Conservation (phyloP, 225 moss, liverwort and hornwort species). For the Pleurozium schreberi region DNA sequence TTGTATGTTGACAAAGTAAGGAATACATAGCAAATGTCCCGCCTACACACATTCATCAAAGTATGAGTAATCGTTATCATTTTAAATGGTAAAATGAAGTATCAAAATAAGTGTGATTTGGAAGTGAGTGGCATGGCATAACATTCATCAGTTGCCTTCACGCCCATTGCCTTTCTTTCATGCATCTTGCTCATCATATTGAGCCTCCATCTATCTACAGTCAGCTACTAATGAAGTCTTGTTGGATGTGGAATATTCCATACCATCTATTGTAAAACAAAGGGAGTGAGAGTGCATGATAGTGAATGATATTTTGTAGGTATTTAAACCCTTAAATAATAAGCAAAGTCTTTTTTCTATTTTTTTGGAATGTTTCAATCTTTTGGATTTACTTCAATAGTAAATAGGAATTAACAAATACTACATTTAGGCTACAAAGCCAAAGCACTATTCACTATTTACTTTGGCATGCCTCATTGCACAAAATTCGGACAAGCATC, state of each 20-base stretch:
- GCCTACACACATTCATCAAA: constrained; percentile 17
- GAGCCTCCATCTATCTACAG: too few species aligned
- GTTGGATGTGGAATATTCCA: too few species aligned
- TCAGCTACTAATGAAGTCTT: too few species aligned
- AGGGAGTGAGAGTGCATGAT: too few species aligned
- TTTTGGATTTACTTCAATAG: accelerated
- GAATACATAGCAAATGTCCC: constrained; percentile 95
- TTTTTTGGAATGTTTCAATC: not conserved
- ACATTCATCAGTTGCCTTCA: too few species aligned
- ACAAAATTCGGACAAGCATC: not conserved
- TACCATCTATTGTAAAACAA: too few species aligned
- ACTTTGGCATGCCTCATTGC: accelerated
- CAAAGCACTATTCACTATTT: not conserved
- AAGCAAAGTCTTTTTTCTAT: not conserved
- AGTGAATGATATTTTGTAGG: too few species aligned
- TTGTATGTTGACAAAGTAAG: constrained; percentile 68
- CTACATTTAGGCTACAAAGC: accelerated
- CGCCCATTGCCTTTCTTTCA: too few species aligned
- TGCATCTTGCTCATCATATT: too few species aligned
- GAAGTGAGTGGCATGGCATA: not conserved
- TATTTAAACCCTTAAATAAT: not conserved
- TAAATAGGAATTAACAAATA: not conserved
- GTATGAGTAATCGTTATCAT: not conserved
- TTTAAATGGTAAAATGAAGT: not conserved
- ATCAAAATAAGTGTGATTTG: not conserved